phyloP scores from a whole-genome alignment of 352 stramenopile genomes.

The Phytopythium sindhum region DNA sequence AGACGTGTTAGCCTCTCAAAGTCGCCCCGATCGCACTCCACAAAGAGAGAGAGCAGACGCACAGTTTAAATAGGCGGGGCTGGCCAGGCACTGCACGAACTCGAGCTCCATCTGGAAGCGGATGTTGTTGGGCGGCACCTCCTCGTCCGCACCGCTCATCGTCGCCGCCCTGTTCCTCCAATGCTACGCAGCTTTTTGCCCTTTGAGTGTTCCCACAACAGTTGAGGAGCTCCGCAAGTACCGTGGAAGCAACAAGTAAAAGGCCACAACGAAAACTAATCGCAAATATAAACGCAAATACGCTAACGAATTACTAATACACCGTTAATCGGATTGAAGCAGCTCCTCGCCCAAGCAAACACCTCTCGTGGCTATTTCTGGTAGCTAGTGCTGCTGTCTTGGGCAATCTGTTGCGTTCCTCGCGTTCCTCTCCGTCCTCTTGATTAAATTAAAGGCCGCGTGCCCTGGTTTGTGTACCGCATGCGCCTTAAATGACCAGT shows the following conservation, averaged over 20 bases:
- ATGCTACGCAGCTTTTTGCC: no score
- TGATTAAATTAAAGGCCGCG: background rate
- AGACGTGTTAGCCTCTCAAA: background rate
- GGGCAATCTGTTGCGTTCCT: no score
- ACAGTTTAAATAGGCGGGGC: conserved; percentile 89
- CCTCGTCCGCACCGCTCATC: conserved; percentile 25
- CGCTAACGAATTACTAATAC: background rate
- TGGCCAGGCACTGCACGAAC: conserved; percentile 91
- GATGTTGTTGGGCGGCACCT: conserved; percentile 85
- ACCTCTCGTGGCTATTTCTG: no score
- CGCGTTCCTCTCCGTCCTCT: background rate
- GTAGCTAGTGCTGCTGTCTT: no score
- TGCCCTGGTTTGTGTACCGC: background rate
- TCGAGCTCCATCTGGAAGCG: conserved; percentile 92
- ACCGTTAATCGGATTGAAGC: no score
- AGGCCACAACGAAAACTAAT: background rate
- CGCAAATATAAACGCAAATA: background rate
- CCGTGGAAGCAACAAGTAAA: background rate
- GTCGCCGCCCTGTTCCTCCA: background rate
- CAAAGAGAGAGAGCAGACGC: conserved; percentile 8
- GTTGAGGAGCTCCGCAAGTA: background rate
- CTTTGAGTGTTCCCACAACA: no score
- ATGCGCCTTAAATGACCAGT: background rate
- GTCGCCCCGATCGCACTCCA: no score
- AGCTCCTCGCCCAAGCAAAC: no score